Evolutionary conservation across 2,329 filamentous ascomycete species (phyloP).

Genomic region (Epichloe bromicola): DNA sequence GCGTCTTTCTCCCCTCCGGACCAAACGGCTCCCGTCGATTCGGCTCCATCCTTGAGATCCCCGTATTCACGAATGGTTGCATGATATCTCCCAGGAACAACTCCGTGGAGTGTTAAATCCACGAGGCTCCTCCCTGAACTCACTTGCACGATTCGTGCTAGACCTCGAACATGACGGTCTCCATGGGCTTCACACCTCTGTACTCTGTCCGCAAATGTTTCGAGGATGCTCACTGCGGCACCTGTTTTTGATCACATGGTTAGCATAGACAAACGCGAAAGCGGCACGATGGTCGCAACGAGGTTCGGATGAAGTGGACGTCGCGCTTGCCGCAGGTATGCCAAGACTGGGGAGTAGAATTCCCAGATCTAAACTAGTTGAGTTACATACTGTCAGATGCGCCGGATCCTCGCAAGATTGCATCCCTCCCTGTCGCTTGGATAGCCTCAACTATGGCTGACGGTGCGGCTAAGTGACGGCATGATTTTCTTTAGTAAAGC

Average conservation of each 20-base stretch:
- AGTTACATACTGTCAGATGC: constrained; percentile 60
- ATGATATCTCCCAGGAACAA: constrained; percentile 68
- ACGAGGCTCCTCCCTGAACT: constrained; percentile 65
- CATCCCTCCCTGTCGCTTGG: constrained; percentile 80
- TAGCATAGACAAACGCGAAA: not conserved
- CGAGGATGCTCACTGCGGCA: constrained; percentile 89
- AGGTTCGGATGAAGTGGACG: not conserved
- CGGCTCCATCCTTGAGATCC: constrained; percentile 73
- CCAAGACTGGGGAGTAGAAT: not conserved
- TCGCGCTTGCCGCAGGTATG: not conserved
- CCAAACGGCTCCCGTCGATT: constrained; percentile 77
- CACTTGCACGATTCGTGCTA: constrained; percentile 91
- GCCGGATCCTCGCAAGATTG: constrained; percentile 83
- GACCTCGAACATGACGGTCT: constrained; percentile 57
- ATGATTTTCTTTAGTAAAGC: not conserved
- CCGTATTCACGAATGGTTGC: constrained; percentile 78
- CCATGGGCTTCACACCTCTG: constrained; percentile 29
- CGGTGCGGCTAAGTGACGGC: constrained; percentile 50
- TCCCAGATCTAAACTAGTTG: not conserved
- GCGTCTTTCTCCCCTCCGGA: constrained; percentile 35
- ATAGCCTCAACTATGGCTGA: constrained; percentile 83
- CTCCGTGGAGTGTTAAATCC: constrained; percentile 74
- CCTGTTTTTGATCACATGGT: constrained; percentile 26
- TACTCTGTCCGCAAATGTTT: constrained; percentile 56
- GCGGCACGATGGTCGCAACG: not conserved